phyloP scores from a whole-genome alignment of 2,329 filamentous ascomycete genomes.

The Stemphylium beticola region DNA sequence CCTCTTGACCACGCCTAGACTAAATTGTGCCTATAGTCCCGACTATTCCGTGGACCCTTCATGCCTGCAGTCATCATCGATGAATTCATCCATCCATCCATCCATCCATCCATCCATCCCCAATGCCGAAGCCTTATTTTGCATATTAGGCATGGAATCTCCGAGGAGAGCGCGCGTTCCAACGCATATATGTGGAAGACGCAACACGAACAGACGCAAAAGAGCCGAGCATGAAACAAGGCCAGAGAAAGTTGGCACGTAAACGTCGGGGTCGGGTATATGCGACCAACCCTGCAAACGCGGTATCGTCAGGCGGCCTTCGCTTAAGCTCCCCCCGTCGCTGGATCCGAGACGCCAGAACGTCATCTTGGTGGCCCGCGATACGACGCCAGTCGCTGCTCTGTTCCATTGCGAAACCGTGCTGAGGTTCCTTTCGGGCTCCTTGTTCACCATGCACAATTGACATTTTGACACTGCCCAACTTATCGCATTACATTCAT shows the following conservation, averaged over 20 bases:
- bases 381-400: background rate
- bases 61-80: background rate
- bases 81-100: background rate
- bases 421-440: too few relatives aligned
- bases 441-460: too few relatives aligned
- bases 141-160: background rate
- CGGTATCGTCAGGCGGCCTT: background rate
- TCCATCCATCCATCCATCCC: background rate
- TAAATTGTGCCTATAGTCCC: conserved; percentile 3
- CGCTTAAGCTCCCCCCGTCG: background rate
- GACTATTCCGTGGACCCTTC: conserved; percentile 4
- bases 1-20: conserved; percentile 8
- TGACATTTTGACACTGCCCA: too few relatives aligned
- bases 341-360: conserved; percentile 8
- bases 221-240: background rate
- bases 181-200: background rate
- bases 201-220: background rate
- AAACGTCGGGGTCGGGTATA: conserved; percentile 12
- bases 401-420: background rate
- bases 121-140: background rate
- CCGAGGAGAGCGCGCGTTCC: background rate
- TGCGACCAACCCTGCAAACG: conserved; percentile 11
- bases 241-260: conserved; percentile 15
- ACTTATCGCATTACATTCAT: too few relatives aligned
- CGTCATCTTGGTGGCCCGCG: conserved; percentile 21